phyloP scores from a whole-genome alignment of 176 grass and related monocot species.

The Guadua angustifolia region DNA sequence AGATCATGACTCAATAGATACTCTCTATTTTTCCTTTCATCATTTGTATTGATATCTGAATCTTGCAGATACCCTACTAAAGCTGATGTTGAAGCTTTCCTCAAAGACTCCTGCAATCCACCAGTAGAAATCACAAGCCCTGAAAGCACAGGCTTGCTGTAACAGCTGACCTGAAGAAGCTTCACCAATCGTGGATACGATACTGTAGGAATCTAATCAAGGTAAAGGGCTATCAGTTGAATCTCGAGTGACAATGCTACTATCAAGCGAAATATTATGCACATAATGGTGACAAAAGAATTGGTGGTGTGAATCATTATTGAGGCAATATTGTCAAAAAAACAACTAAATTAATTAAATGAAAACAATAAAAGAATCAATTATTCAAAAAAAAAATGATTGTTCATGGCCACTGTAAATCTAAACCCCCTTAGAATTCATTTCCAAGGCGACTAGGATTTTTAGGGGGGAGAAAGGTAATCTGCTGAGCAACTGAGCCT shows the following conservation, averaged over 20 bases:
- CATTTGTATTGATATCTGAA: conserved; percentile 52
- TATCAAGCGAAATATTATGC: conserved; percentile 20
- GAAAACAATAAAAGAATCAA: neutral
- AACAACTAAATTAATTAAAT: neutral
- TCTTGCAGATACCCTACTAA: conserved; percentile 79
- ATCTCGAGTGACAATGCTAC: neutral
- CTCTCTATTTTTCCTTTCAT: conserved; percentile 63
- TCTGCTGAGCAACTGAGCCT: neutral
- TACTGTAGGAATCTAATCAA: conserved; percentile 66
- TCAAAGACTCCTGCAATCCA: conserved; percentile 90
- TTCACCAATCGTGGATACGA: conserved; percentile 91
- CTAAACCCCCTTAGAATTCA: neutral
- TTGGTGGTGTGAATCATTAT: conserved; percentile 13
- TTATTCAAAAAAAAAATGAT: conserved; percentile 11
- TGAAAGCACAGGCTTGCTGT: conserved; percentile 81
- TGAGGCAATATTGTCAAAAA: conserved; percentile 30
- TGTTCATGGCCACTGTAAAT: neutral
- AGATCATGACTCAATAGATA: conserved; percentile 67
- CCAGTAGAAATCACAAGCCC: conserved; percentile 94
- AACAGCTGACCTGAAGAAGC: conserved; percentile 73
- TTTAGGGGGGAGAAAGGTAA: conserved; percentile 12
- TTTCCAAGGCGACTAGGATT: conserved; percentile 30
- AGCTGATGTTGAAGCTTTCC: conserved; percentile 67
- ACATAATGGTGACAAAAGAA: conserved; percentile 18
- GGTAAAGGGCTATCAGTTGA: conserved; percentile 22